Percentiles rank a stretch among this genome's conserved stretches.
Conservation (phyloP, 495 filamentous ascomycete species). For the Aspergillus sparsus region DNA sequence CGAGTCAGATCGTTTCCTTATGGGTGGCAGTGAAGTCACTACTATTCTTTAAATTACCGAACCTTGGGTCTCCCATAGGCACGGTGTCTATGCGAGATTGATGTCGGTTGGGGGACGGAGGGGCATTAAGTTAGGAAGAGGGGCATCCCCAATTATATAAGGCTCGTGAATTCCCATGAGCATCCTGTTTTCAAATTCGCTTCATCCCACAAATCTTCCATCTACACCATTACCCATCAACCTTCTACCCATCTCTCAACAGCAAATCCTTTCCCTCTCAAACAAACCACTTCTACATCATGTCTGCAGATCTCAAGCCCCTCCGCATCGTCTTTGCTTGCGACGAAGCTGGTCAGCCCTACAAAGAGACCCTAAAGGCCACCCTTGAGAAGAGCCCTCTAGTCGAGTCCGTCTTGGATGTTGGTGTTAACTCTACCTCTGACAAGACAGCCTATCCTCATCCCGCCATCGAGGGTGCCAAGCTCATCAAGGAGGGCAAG, state of each 20-base stretch:
- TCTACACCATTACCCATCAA: conserved; percentile 5
- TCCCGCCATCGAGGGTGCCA: conserved; percentile 69
- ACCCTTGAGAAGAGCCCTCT: conserved; percentile 66
- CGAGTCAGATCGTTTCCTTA: background rate
- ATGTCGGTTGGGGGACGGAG: no score
- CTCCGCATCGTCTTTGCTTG: conserved; percentile 63
- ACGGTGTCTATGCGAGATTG: background rate
- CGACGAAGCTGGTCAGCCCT: conserved; percentile 75
- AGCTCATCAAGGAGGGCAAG: conserved; percentile 65
- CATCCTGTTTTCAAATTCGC: background rate
- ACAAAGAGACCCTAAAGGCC: conserved; percentile 77
- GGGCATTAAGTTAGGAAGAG: background rate
- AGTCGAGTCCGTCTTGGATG: conserved; percentile 68
- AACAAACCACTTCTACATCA: conserved; percentile 19
- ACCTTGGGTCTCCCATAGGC: conserved; percentile 15
- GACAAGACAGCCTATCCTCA: conserved; percentile 87
- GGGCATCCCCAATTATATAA: conserved; percentile 3
- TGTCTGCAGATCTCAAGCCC: conserved; percentile 44
- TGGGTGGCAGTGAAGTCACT: conserved; percentile 11
- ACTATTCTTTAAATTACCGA: background rate
- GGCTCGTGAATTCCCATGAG: background rate
- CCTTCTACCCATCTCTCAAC: background rate
- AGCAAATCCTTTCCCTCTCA: no score
- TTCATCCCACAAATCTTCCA: background rate
- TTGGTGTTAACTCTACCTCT: conserved; percentile 61